Base-by-base conservation (phyloP, 2,329 filamentous ascomycete genomes). In the Clonostachys byssicola region DNA sequence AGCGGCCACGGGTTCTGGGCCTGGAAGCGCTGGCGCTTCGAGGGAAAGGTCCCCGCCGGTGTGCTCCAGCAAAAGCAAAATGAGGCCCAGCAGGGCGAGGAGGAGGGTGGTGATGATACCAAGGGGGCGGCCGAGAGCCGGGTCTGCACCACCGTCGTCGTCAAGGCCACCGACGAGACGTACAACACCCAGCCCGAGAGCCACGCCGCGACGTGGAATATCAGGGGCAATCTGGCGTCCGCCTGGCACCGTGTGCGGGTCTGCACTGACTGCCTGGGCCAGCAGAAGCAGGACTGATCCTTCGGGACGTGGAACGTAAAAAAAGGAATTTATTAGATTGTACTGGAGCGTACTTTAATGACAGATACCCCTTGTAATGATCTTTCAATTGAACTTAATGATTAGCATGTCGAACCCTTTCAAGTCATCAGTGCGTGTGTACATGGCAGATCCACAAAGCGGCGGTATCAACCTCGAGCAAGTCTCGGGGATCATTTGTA, bases 141-240 rank as follows among this genome's bases (percentile, higher is more conserved):
- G 14, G 36, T 18, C 36, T 80, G 75, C 55, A 72, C 73, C 2
- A 76, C 73, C 0, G 54, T 86, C 43, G 67, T 85, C 5, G 81
- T 86, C 55, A 86, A 86, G 64, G 83, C 83, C 7, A 81, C 78
- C 3, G 83, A 87, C 56, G 80, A 83, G 53, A 68, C 74, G 3
- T 86, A 86, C 60, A 86, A 86, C 52, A 80, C 79, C 0, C 83
- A 87, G 62, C 83, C 83, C 1, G 78, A 85, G 58, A 75, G 65
- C 38, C 78, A 83, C 52, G 69, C 70, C 38, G 73, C 73, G 34
- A 83, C 81, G 33, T 86, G 81, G 64, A 86, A 86, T 51, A 67
- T 83, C 35, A 70, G 82, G 3, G 83, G 83, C 0, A 85, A 86
- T 59, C 67, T 86, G 47, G 80, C 81, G 3, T 85, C 79, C n/a